Evolutionary conservation across 2,329 filamentous ascomycete species (phyloP), one percentile per base, ranked within the genome.

Genomic region (Ilyonectria mors-panacis): DNA sequence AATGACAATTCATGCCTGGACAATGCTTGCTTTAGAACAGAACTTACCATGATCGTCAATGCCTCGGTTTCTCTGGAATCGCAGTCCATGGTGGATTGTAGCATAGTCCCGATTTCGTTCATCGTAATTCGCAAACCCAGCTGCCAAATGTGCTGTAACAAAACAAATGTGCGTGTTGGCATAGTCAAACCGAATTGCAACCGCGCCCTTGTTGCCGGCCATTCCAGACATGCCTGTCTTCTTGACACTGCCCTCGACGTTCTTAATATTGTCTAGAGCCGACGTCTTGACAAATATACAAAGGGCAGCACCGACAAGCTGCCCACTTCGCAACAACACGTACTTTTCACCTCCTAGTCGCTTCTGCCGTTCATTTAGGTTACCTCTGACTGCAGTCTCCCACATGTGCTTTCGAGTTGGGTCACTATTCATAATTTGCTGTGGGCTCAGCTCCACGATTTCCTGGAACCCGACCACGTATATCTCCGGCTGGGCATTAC

Each of bases 381-480:
- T 94, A 51, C 85, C 85, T 71, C 92, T 91, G 26, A 98, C 94
- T 4, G 93, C 91, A 59, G 87, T 83, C 78, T 99, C 96, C 96
- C 96, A 99, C 21, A 91, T 84, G 70, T 94, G 91, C 71, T 95
- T 93, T 60, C 93, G 89, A 3, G 91, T 90, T 1, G 96, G 96
- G 78, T 99, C 95, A 67, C 95, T 98, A 71, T 97, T 97, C 94
- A 99, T 98, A 77, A 99, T 98, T 77, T 99, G 96, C 79, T 98
- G 95, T 17, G 97, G 96, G 74, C 94, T 98, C 53, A 99, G 85
- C 77, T 97, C 94, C n/a, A 99, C 96, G 69, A 99, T 98, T 80
- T 99, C 96, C 78, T 99, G 96, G 75, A 99, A 98, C 0, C 94
- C 96, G 17, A 98, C 91, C 8, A 93, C 94, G 58, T 97, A 91